These are phyloP conservation scores for Oryza glaberrima DNA, from an alignment of 176 grass and related monocot genomes.

Conservation along the genomic window DNA sequence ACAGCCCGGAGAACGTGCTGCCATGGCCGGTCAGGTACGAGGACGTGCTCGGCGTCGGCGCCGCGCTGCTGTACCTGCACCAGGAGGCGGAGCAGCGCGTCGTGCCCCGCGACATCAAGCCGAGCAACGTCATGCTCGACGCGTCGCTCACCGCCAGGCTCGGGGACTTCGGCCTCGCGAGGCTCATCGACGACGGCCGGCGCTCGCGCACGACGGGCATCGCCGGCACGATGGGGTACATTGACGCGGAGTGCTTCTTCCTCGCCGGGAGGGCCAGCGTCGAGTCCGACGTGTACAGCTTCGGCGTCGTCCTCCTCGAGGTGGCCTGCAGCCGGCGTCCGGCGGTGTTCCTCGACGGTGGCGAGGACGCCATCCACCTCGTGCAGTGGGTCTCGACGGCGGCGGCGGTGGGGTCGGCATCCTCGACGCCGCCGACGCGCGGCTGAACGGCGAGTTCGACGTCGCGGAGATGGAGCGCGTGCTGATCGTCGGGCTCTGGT, in stretches of 20 bases:
- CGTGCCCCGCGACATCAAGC: slow-evolving; percentile 38
- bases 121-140: slow-evolving; percentile 48
- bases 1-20: background rate
- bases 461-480: slow-evolving; percentile 12
- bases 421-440: slow-evolving; percentile 8
- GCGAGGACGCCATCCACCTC: background rate
- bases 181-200: slow-evolving; percentile 11
- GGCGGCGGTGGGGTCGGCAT: background rate
- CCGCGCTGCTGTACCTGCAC: slow-evolving; percentile 36
- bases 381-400: slow-evolving; percentile 23
- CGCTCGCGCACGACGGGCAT: slow-evolving; percentile 9
- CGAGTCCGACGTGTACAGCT: slow-evolving; percentile 35
- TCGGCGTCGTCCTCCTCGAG: slow-evolving; percentile 49
- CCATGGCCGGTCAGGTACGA: slow-evolving; percentile 5
- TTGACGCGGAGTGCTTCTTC: background rate
- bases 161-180: slow-evolving; percentile 31
- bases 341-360: fast-evolving
- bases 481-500: slow-evolving; percentile 46
- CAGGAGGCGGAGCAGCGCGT: background rate
- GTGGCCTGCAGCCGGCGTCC: background rate
- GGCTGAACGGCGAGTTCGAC: background rate
- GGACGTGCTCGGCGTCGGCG: background rate
- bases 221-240: too few relatives aligned
- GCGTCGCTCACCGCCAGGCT: slow-evolving; percentile 2
- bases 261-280: background rate